phyloP scores from a whole-genome alignment of 1,139 yeast species.

The Hyphopichia wangnamkhiaoensis region DNA sequence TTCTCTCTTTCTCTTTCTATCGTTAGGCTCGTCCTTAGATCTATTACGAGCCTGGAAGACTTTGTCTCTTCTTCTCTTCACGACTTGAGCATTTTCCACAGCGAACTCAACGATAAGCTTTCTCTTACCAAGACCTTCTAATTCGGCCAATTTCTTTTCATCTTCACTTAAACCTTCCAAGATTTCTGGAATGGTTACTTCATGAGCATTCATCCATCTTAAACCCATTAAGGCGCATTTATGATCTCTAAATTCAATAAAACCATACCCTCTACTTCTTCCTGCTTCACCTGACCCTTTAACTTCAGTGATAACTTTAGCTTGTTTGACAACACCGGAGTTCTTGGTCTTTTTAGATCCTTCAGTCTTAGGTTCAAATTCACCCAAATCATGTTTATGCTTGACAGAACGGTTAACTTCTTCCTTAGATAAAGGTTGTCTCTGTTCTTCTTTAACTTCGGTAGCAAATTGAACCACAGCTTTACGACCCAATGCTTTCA shows the following conservation, averaged over 20 bases:
- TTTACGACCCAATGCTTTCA: slow-evolving; percentile 90
- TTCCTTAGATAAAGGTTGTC: slow-evolving; percentile 90
- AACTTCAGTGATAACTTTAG: slow-evolving; percentile 89
- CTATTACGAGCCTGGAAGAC: slow-evolving; percentile 47
- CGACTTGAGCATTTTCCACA: slow-evolving; percentile 89
- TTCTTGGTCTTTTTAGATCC: slow-evolving; percentile 64
- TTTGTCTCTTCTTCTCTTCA: slow-evolving; percentile 83
- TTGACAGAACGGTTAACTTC: slow-evolving; percentile 79
- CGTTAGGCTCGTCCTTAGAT: slow-evolving; percentile 17
- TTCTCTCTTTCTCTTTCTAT: slow-evolving; percentile 24
- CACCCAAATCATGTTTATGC: slow-evolving; percentile 50
- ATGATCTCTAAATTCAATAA: slow-evolving; percentile 90
- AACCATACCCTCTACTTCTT: slow-evolving; percentile 96
- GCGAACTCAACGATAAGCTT: slow-evolving; percentile 94
- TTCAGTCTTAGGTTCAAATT: slow-evolving; percentile 26
- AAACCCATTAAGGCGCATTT: slow-evolving; percentile 93
- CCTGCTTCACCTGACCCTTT: slow-evolving; percentile 87
- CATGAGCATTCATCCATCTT: slow-evolving; percentile 96
- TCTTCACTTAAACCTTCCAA: slow-evolving; percentile 72
- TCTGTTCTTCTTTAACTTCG: slow-evolving; percentile 70
- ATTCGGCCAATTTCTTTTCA: slow-evolving; percentile 54
- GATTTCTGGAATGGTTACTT: slow-evolving; percentile 70
- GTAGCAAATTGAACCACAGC: slow-evolving; percentile 96
- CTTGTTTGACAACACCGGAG: slow-evolving; percentile 89
- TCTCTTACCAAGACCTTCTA: slow-evolving; percentile 62